Percentiles rank a stretch among this genome's conserved stretches.
Evolutionary conservation across 306 rosid species (phyloP).

Genomic region (Prunus mongolica): DNA sequence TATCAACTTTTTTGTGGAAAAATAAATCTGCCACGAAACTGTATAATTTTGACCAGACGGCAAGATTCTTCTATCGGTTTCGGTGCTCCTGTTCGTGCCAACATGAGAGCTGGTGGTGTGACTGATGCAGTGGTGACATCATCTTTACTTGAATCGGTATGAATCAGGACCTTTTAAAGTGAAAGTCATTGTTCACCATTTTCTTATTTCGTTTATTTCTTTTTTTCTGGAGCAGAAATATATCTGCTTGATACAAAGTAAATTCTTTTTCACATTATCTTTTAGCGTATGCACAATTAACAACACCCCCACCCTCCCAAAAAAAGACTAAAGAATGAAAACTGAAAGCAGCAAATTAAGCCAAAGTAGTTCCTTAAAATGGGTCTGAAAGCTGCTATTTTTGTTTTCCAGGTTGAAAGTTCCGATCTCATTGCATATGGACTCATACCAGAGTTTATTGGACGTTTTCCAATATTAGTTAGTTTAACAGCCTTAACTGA

Average conservation of each 20-base stretch:
- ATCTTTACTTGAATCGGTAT: constrained; percentile 81
- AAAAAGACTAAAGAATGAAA: neutral
- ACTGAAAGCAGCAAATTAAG: neutral
- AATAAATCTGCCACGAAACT: constrained; percentile 20
- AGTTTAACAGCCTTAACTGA: constrained; percentile 86
- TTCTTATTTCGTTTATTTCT: neutral
- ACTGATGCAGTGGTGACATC: constrained; percentile 69
- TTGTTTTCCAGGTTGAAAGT: constrained; percentile 83
- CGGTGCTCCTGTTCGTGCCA: constrained; percentile 96
- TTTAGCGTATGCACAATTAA: neutral
- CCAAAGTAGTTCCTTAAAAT: constrained; percentile 10
- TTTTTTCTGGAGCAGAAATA: too few species aligned
- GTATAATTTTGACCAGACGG: constrained; percentile 50
- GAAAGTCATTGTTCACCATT: neutral
- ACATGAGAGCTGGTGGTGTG: constrained; percentile 69
- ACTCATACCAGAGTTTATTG: constrained; percentile 97
- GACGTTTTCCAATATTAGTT: constrained; percentile 91
- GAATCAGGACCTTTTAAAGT: constrained; percentile 23
- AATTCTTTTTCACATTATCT: too few species aligned
- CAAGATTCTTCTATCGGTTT: constrained; percentile 97
- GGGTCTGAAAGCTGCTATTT: constrained; percentile 22
- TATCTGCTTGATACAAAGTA: neutral
- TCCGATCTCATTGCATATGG: constrained; percentile 94
- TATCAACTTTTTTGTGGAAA: neutral
- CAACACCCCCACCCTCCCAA: neutral